Evolutionary conservation across 495 filamentous ascomycete species (phyloP).

Genomic region (Penicillium samsonianum): DNA sequence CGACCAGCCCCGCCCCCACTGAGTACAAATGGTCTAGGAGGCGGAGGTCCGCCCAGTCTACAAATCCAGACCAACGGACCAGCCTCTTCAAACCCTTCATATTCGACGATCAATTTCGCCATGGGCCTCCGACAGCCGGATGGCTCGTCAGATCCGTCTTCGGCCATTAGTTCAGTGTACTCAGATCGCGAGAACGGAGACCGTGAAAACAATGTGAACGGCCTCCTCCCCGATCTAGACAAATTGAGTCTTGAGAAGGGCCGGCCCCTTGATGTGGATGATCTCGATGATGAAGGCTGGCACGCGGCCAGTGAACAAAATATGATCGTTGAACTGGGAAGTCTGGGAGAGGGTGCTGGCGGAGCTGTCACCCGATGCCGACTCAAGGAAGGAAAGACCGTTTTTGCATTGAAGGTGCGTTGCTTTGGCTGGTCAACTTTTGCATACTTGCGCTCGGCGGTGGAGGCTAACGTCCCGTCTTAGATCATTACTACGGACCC

Average conservation of each 20-base stretch:
- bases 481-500: conserved; percentile 98
- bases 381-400: conserved; percentile 85
- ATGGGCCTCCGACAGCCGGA: conserved; percentile 61
- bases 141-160: conserved; percentile 80
- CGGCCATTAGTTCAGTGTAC: conserved; percentile 80
- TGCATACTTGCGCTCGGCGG: conserved; percentile 10
- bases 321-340: conserved; percentile 83
- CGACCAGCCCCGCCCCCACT: conserved; percentile 53
- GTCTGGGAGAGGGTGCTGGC: conserved; percentile 91
- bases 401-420: conserved; percentile 93
- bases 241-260: conserved; percentile 78
- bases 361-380: conserved; percentile 91
- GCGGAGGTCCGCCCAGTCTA: conserved; percentile 71
- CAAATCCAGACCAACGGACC: conserved; percentile 74
- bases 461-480: conserved; percentile 14
- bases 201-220: conserved; percentile 67
- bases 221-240: conserved; percentile 69
- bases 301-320: conserved; percentile 85
- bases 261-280: conserved; percentile 81
- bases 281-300: conserved; percentile 94
- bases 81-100: conserved; percentile 81
- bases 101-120: conserved; percentile 73
- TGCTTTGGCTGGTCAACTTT: background rate
- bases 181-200: conserved; percentile 75
- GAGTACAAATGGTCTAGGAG: conserved; percentile 61